Conservation (phyloP, 1,284 basidiomycete species). For the Trametes versicolor region DNA sequence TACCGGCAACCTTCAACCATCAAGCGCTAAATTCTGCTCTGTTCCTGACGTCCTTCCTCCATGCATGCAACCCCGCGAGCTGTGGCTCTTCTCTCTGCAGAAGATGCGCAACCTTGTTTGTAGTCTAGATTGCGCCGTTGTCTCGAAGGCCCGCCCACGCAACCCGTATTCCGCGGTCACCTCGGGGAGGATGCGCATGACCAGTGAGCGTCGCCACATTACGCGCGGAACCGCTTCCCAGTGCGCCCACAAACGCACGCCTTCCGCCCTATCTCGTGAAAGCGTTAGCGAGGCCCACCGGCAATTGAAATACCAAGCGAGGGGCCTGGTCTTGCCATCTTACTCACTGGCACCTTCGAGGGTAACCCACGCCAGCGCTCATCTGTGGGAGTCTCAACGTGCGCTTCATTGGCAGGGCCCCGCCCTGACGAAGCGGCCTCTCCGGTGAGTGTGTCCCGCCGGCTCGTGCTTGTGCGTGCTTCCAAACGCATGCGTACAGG, state of each 20-base stretch:
- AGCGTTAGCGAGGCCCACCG: neutral
- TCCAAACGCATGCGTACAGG: neutral
- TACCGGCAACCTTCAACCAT: neutral
- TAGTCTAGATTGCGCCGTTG: neutral
- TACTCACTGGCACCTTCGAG: neutral
- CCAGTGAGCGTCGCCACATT: neutral
- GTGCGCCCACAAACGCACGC: constrained; percentile 17
- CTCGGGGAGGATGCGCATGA: neutral
- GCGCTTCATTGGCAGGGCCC: neutral
- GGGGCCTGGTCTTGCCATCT: neutral
- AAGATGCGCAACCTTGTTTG: constrained; percentile 1
- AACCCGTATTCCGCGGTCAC: neutral
- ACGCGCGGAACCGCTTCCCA: neutral
- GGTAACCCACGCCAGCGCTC: neutral
- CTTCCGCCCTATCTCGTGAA: neutral
- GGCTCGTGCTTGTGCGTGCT: neutral
- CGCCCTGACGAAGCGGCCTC: constrained; percentile 4
- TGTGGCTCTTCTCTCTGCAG: neutral
- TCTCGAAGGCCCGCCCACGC: neutral
- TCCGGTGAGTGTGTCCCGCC: neutral
- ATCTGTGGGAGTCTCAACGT: neutral
- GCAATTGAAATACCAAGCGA: neutral
- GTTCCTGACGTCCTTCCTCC: constrained; percentile 3
- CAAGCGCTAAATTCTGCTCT: neutral
- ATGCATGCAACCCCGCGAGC: constrained; percentile 1